Conservation (phyloP, 2,329 filamentous ascomycete species). For the Beauveria varroae region DNA sequence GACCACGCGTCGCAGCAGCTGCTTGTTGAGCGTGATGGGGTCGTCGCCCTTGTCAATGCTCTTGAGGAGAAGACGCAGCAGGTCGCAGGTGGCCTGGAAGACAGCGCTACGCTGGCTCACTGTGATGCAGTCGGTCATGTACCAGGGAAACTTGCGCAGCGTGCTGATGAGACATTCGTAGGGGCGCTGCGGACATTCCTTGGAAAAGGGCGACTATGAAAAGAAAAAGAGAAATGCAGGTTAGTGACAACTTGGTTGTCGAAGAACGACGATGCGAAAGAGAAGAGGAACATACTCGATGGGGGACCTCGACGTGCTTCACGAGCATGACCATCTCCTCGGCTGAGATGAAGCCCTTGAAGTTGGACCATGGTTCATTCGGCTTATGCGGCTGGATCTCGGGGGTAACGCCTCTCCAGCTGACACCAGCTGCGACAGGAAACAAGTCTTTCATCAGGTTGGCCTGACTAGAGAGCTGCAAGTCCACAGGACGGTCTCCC, state of each 20-base stretch:
- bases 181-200: constrained; percentile 54
- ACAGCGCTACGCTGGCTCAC: constrained; percentile 47
- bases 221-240: constrained; percentile 1
- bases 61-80: constrained; percentile 38
- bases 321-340: constrained; percentile 58
- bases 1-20: constrained; percentile 46
- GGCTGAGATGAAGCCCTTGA: constrained; percentile 52
- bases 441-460: constrained; percentile 56
- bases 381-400: constrained; percentile 26
- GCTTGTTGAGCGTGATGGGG: constrained; percentile 39
- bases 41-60: constrained; percentile 33
- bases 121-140: constrained; percentile 48
- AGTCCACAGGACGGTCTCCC: constrained; percentile 48
- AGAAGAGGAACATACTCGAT: constrained; percentile 42
- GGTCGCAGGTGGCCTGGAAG: constrained; percentile 40
- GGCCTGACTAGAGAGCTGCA: constrained; percentile 49
- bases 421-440: constrained; percentile 47
- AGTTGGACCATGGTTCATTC: constrained; percentile 41
- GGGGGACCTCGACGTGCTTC: constrained; percentile 55
- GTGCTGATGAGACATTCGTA: constrained; percentile 61
- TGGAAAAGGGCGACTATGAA: constrained; percentile 49
- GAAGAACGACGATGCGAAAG: not conserved
- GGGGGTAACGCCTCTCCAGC: constrained; percentile 45
- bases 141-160: constrained; percentile 56
- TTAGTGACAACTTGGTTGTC: not conserved